A percentile compares a stretch with the other conserved stretches of the same genome.
Conservation (phyloP, 768 basidiomycete species). For the Russula vinacea region DNA sequence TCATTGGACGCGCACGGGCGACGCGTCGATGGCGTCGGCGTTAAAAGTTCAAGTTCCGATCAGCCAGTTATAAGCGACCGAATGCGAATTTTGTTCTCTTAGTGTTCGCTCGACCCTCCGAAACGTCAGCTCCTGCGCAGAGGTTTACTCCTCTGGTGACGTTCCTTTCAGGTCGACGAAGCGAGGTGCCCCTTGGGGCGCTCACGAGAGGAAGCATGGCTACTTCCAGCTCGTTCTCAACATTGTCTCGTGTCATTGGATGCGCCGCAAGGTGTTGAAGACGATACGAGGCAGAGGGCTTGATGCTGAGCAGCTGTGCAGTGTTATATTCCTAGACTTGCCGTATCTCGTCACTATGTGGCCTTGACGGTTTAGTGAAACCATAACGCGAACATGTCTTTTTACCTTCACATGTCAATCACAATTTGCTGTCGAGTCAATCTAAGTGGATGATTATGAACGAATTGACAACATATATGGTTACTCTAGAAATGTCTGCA, state of each 20-base stretch:
- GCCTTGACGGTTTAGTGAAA: constrained; percentile 79
- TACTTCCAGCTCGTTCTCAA: constrained; percentile 35
- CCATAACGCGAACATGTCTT: constrained; percentile 67
- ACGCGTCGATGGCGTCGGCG: constrained; percentile 35
- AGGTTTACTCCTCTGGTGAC: constrained; percentile 56
- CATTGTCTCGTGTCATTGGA: constrained; percentile 43
- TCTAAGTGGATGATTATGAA: not conserved
- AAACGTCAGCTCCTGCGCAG: constrained; percentile 58
- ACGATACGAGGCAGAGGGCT: constrained; percentile 39
- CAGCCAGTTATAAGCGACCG: constrained; percentile 30
- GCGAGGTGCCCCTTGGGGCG: constrained; percentile 57
- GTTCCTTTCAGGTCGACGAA: constrained; percentile 75
- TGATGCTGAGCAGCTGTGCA: constrained; percentile 45
- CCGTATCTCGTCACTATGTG: constrained; percentile 76
- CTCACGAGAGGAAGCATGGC: constrained; percentile 49
- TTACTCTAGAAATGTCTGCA: not conserved
- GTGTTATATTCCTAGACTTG: constrained; percentile 83
- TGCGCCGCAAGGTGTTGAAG: constrained; percentile 56
- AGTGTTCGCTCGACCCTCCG: constrained; percentile 70
- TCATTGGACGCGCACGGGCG: not conserved
- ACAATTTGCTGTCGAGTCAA: not conserved
- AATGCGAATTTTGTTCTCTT: constrained; percentile 30
- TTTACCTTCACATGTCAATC: not conserved
- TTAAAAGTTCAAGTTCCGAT: constrained; percentile 30
- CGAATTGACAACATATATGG: not conserved